phyloP scores from a whole-genome alignment of 345 rosid genomes.

The Sisymbrium irio region DNA sequence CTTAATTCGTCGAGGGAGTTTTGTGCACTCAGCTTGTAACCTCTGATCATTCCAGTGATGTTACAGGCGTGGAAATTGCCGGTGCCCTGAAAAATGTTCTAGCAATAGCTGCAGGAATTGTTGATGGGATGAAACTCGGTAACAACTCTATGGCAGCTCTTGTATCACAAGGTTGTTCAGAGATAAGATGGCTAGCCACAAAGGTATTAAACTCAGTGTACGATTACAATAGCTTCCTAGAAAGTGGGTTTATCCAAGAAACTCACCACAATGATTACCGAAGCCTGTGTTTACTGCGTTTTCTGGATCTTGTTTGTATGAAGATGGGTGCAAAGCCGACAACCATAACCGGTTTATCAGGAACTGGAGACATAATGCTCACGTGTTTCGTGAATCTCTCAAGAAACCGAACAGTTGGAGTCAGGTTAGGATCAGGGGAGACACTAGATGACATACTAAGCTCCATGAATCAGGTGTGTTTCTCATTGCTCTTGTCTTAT shows the following conservation, averaged over 20 bases:
- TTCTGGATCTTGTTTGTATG: slow-evolving; percentile 8
- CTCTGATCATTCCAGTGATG: slow-evolving; percentile 89
- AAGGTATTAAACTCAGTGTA: slow-evolving; percentile 47
- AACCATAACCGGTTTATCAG: slow-evolving; percentile 86
- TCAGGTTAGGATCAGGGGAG: slow-evolving; percentile 93
- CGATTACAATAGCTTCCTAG: background rate
- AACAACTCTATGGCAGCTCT: slow-evolving; percentile 99
- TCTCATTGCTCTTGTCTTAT: slow-evolving; percentile 12
- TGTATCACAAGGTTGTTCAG: slow-evolving; percentile 92
- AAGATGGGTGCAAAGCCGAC: slow-evolving; percentile 96
- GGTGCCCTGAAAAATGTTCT: slow-evolving; percentile 95
- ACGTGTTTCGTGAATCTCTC: slow-evolving; percentile 94
- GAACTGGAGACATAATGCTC: slow-evolving; percentile 95
- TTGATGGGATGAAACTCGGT: slow-evolving; percentile 91
- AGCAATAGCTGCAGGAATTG: slow-evolving; percentile 95
- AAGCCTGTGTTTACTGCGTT: background rate
- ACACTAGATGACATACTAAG: slow-evolving; percentile 68
- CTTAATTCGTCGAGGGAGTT: slow-evolving; percentile 15
- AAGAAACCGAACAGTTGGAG: slow-evolving; percentile 86
- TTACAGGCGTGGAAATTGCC: slow-evolving; percentile 94
- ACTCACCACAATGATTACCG: background rate
- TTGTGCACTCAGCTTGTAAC: slow-evolving; percentile 59
- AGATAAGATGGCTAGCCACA: slow-evolving; percentile 92
- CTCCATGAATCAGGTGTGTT: slow-evolving; percentile 84
- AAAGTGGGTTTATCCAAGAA: background rate